Base-by-base conservation (phyloP, 208 protist genomes). In the Leishmania amazonensis region DNA sequence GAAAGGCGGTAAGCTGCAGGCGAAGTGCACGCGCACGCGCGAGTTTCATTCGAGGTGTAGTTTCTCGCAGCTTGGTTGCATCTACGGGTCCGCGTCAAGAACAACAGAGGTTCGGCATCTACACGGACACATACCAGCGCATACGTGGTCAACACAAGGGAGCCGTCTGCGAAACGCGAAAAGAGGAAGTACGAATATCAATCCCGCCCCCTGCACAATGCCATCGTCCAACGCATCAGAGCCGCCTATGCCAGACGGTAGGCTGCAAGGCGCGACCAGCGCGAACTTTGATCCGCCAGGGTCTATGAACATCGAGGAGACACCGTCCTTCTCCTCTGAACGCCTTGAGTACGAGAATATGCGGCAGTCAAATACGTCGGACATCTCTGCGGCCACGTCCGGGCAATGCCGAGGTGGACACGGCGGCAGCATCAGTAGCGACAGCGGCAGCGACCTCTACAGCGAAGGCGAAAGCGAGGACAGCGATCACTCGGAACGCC, bases 401-500 rank as follows among this genome's bases (percentile, higher is more conserved):
- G 40, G 75, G 11, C 4, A 64, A n/a, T 40, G 40, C 57, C 21
- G 40, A 47, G 70, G 45, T 53, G 45, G 6, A 11, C 70, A 51
- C 54, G 9, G 40, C 24, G 40, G 57, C 17, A 78, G 75, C 57
- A 40, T 68, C 40, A 78, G 75, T 58, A 40, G 75, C 71, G 47
- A 57, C 78, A 80, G 72, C 54, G 13, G 78, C 76, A 86, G 80
- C 35, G 80, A 78, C 31, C 73, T 84, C 42, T 81, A 85, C 81
- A 88, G 81, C 76, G 84, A 83, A 49, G 76, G 77, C 28, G 84
- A 87, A 31, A 83, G 79, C 62, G 68, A 79, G 42, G 79, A 81
- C 64, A 80, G 75, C 49, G 83, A 71, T 19, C 38, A 65, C 49
- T 58, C 38, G 19, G 83, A 58, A 35, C 58, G 49, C 7, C 78